Base-by-base conservation (phyloP, 1,284 basidiomycete genomes). In the Hemileia vastatrix region DNA sequence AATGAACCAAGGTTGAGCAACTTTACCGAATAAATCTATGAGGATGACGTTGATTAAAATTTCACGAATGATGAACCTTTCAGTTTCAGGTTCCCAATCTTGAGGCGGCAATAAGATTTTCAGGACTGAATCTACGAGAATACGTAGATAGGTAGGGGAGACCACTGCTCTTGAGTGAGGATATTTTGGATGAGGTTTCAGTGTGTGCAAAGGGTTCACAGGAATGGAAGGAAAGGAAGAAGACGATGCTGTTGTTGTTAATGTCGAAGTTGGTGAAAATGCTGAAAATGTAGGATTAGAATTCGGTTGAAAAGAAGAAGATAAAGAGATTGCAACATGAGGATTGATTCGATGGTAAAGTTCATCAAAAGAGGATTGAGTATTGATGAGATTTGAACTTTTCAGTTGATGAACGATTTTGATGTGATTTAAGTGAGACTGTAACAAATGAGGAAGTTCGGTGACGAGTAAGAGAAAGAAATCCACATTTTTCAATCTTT, bases 1-100 rank as follows among this genome's bases (percentile, higher is more conserved):
- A 44, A 90, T 80, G 72, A 89, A 90, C 87, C 87, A 89, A 0
- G 88, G 87, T 71, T 90, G 85, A 4, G 83, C 81, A 44, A 90
- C 74, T 66, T 81, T 83, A 24, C 83, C 83, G 24, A 88, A 77
- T 11, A 87, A 77, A 65, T 83, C 83, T 54, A 80, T 79, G 65
- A 87, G 76, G 18, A 90, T 74, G 24, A 87, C 79, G 71, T 86
- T 86, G 68, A 88, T 80, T 51, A 89, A 72, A 48, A 90, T 79
- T 76, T 91, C 89, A 56, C 88, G 82, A 31, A 88, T 76, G 64
- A 91, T 84, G 66, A 82, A 80, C 21, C 87, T 81, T 76, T 90
- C 86, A 2, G 83, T 77, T 52, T 87, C 84, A 3, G 86, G 81
- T 11, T 79, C 80, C 72, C 83, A 86, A 71, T 88, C 85, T 65